phyloP scores from a whole-genome alignment of 2,329 filamentous ascomycete genomes.

The Pseudovirgaria hyperparasitica region DNA sequence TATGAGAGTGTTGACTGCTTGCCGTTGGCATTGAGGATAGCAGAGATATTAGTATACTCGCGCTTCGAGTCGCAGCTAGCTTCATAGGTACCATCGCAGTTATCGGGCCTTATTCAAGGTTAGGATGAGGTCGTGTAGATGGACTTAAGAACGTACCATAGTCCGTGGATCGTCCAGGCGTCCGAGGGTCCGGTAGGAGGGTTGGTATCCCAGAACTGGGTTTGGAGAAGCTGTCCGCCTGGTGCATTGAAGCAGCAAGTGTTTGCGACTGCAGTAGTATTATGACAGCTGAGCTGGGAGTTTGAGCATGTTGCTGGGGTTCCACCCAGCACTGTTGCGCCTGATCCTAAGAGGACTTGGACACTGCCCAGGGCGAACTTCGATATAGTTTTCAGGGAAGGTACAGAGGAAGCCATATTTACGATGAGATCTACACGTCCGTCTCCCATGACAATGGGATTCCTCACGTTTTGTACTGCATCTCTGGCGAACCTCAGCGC shows the following conservation, averaged over 20 bases:
- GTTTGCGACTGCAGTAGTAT: slow-evolving; percentile 46
- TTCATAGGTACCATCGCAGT: slow-evolving; percentile 58
- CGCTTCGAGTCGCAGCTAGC: slow-evolving; percentile 50
- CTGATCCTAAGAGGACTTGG: slow-evolving; percentile 18
- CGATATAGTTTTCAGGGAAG: slow-evolving; percentile 21
- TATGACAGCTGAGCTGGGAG: slow-evolving; percentile 48
- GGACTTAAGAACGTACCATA: slow-evolving; percentile 35
- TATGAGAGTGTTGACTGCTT: slow-evolving; percentile 46
- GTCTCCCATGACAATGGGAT: too few relatives aligned
- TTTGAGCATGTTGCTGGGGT: slow-evolving; percentile 19
- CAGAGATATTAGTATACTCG: slow-evolving; percentile 51
- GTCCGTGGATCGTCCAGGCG: slow-evolving; percentile 63
- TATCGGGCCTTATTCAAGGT: slow-evolving; percentile 27
- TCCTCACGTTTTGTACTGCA: too few relatives aligned
- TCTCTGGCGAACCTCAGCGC: too few relatives aligned
- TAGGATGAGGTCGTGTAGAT: slow-evolving; percentile 1
- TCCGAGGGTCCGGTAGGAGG: slow-evolving; percentile 52
- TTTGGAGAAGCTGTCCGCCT: slow-evolving; percentile 57
- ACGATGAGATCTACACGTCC: too few relatives aligned
- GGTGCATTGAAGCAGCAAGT: slow-evolving; percentile 66
- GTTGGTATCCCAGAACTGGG: slow-evolving; percentile 65
- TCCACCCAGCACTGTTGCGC: slow-evolving; percentile 14
- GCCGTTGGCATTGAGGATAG: slow-evolving; percentile 44
- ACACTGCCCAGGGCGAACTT: slow-evolving; percentile 23
- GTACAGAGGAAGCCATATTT: slow-evolving; percentile 18